Percentiles rank a stretch among this genome's conserved stretches.
These are phyloP conservation scores for Bretschneidera sinensis DNA, from an alignment of 345 rosid genomes.

Conservation along the genomic window DNA sequence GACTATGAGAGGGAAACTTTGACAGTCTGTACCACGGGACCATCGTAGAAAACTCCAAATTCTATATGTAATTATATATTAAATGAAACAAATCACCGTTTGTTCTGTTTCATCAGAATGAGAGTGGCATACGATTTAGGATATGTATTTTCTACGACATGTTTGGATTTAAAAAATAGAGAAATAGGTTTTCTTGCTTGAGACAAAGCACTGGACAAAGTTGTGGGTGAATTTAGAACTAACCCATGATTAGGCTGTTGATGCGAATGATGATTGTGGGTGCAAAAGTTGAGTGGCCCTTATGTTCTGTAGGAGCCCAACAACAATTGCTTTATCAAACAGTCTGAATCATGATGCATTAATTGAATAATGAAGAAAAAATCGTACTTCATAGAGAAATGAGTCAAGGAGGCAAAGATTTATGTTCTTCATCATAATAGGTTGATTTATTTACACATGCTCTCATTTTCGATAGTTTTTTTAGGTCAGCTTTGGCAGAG, in stretches of 20 bases:
- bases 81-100: constrained; percentile 18
- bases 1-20: no score
- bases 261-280: constrained; percentile 21
- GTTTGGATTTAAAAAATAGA: constrained; percentile 22
- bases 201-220: constrained; percentile 29
- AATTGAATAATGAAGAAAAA: constrained; percentile 19
- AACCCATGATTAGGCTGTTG: constrained; percentile 41
- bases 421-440: no score
- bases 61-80: constrained; percentile 13
- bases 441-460: no score
- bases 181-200: constrained; percentile 26
- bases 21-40: constrained; percentile 54
- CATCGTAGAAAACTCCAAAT: constrained; percentile 42
- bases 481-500: constrained; percentile 1
- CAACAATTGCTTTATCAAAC: constrained; percentile 15
- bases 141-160: constrained; percentile 15
- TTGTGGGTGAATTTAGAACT: constrained; percentile 31
- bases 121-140: constrained; percentile 19
- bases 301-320: constrained; percentile 19
- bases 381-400: no score
- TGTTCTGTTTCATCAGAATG: constrained; percentile 28
- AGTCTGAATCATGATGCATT: constrained; percentile 5
- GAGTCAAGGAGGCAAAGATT: no score
- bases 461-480: no score
- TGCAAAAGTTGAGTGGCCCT: constrained; percentile 32